These are phyloP conservation scores for Penicillium hordei DNA, from an alignment of 2,329 filamentous ascomycete genomes.

Conservation along the genomic window DNA sequence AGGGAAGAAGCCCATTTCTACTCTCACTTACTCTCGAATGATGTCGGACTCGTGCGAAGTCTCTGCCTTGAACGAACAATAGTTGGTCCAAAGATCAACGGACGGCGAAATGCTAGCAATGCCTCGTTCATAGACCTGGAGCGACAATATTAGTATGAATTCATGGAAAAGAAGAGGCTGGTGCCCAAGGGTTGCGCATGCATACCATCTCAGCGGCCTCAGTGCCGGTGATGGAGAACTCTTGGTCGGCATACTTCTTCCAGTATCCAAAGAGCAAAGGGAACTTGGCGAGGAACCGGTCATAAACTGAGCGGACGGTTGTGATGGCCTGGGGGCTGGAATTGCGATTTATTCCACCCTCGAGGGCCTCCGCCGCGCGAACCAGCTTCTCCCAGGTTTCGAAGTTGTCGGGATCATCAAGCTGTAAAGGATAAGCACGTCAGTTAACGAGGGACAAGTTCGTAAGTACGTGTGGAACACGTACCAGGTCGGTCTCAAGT, in stretches of 20 bases:
- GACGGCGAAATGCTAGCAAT: conserved; percentile 90
- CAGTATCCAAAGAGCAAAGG: conserved; percentile 96
- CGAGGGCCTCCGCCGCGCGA: conserved; percentile 75
- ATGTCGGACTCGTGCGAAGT: conserved; percentile 91
- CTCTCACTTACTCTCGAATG: conserved; percentile 98
- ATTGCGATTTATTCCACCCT: conserved; percentile 93
- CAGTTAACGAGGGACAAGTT: neutral
- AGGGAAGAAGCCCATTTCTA: conserved; percentile 65
- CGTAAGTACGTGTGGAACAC: conserved; percentile 29
- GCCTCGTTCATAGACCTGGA: conserved; percentile 88
- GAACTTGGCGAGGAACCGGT: conserved; percentile 90
- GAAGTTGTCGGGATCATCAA: conserved; percentile 80
- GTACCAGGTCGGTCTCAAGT: conserved; percentile 73
- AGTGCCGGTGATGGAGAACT: conserved; percentile 94
- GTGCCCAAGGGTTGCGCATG: neutral
- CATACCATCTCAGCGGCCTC: conserved; percentile 95
- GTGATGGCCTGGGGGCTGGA: conserved; percentile 92
- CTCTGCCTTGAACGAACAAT: conserved; percentile 96
- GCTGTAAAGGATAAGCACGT: conserved; percentile 38
- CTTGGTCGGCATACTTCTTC: conserved; percentile 98
- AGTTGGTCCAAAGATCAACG: conserved; percentile 95
- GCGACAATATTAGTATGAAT: conserved; percentile 2
- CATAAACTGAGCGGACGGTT: conserved; percentile 81
- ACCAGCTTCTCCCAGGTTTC: conserved; percentile 94
- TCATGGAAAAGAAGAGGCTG: neutral